Evolutionary conservation across 1,284 basidiomycete genomes (phyloP).

Genomic region (Ceratobasidium sp.): DNA sequence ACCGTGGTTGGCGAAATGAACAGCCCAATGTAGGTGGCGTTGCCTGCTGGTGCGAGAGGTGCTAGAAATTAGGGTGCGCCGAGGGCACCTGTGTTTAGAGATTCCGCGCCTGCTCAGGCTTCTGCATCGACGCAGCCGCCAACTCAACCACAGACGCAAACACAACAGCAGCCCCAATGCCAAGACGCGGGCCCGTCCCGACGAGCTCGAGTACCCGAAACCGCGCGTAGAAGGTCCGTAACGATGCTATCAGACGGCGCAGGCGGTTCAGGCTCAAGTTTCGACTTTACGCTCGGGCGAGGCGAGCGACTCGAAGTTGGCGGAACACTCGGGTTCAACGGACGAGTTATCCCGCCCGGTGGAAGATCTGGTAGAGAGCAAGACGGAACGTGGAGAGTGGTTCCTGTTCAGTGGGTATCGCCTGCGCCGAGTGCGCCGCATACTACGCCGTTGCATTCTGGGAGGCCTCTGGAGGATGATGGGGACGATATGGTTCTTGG

Average conservation of each 20-base stretch:
- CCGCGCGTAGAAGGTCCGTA: slow-evolving; percentile 7
- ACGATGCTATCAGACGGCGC: slow-evolving; percentile 21
- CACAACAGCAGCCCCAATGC: neutral
- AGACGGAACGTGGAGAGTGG: slow-evolving; percentile 7
- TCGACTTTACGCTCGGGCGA: too few species aligned
- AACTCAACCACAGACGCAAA: neutral
- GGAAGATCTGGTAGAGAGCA: too few species aligned
- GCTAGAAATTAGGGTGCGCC: too few species aligned
- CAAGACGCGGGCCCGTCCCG: slow-evolving; percentile 29
- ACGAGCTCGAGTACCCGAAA: slow-evolving; percentile 26
- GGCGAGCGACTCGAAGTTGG: too few species aligned
- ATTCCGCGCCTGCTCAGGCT: too few species aligned
- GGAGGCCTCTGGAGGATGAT: slow-evolving; percentile 12
- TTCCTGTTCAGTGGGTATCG: slow-evolving; percentile 24
- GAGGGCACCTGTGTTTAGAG: too few species aligned
- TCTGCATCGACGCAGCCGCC: too few species aligned
- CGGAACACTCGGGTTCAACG: too few species aligned
- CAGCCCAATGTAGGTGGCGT: too few species aligned
- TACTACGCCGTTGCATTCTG: slow-evolving; percentile 10
- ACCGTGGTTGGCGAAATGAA: too few species aligned
- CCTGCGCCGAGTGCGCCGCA: slow-evolving; percentile 34
- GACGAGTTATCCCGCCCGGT: neutral
- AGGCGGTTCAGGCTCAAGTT: neutral
- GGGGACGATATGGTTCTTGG: slow-evolving; percentile 9
- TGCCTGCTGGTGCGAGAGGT: too few species aligned